Evolutionary conservation across 805 yeast genomes (phyloP), one percentile per base, ranked within the genome.

Genomic region (Scheffersomyces amazonensis): DNA sequence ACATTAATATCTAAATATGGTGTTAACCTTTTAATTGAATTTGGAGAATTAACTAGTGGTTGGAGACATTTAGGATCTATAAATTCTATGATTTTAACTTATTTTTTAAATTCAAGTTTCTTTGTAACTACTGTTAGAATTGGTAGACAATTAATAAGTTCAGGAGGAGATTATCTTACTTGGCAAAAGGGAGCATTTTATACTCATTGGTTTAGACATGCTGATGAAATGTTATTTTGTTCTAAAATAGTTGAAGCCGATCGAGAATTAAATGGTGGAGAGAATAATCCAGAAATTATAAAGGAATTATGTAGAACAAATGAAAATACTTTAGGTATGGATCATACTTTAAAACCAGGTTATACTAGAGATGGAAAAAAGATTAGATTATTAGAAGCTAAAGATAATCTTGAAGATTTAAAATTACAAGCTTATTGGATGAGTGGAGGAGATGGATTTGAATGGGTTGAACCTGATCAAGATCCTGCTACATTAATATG

Each of bases 401-500:
- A 58, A 52, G 77, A 78, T 48, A 79, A 83, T 33, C 78, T 80
- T 39, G 82, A 78, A 42, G 95, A 87, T 43, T 54, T 76, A 33
- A 70, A 79, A 66, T 50, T 87, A 48, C 84, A 86, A 53, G 95
- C 88, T 49, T 87, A 86, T 62, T 87, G 96, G 96, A 78, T 86
- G 54, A 73, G 83, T 30, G 86, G 87, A 6, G 96, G 96, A 21
- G 90, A 83, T 38, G 89, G 88, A 11, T 87, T 85, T 53, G 86
- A 82, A 43, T 87, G 96, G 96, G 82, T 77, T 10, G 96, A 87
- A 53, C 95, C 95, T 1, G 96, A 87, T 54, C 84, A 83, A 53
- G 96, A 87, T 53, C 96, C 96, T 0, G 95, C 93, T 0, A 88
- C 81, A 16, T 44, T 80, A 13, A 36, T 62, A 17, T 69, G 74